Conservation (phyloP, 208 protist genomes). For the Trypanosoma congolense region DNA sequence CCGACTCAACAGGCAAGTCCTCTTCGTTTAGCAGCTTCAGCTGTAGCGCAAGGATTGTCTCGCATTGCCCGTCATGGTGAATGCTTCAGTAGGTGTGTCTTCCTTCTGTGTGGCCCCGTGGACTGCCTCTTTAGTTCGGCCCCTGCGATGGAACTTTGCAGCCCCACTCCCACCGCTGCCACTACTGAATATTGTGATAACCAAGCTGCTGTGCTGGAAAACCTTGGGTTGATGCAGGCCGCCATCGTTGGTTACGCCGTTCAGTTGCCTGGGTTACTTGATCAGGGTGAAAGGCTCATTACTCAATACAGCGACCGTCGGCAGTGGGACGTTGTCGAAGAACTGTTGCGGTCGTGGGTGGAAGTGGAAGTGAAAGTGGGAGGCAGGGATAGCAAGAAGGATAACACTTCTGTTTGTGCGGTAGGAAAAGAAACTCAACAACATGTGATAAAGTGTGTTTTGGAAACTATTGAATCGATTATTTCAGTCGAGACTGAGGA, state of each 20-base stretch:
- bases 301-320: constrained; percentile 24
- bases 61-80: constrained; percentile 42
- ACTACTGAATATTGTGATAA: too few relatives aligned
- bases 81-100: constrained; percentile 38
- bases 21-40: constrained; percentile 14
- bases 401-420: neutral
- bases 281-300: constrained; percentile 22
- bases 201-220: constrained; percentile 13
- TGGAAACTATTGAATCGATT: constrained; percentile 2
- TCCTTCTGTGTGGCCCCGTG: constrained; percentile 28
- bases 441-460: neutral
- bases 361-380: neutral
- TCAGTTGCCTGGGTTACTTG: constrained; percentile 30
- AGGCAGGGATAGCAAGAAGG: neutral
- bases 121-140: constrained; percentile 31
- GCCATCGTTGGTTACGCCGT: constrained; percentile 27
- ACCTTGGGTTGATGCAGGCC: constrained; percentile 39
- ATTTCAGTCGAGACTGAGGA: neutral
- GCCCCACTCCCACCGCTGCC: too few relatives aligned
- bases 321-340: constrained; percentile 9
- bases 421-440: neutral
- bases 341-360: neutral
- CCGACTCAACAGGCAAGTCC: constrained; percentile 40
- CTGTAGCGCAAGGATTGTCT: constrained; percentile 37
- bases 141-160: constrained; percentile 9